phyloP scores from a whole-genome alignment of 352 stramenopile genomes.

The Pythium coloratum region DNA sequence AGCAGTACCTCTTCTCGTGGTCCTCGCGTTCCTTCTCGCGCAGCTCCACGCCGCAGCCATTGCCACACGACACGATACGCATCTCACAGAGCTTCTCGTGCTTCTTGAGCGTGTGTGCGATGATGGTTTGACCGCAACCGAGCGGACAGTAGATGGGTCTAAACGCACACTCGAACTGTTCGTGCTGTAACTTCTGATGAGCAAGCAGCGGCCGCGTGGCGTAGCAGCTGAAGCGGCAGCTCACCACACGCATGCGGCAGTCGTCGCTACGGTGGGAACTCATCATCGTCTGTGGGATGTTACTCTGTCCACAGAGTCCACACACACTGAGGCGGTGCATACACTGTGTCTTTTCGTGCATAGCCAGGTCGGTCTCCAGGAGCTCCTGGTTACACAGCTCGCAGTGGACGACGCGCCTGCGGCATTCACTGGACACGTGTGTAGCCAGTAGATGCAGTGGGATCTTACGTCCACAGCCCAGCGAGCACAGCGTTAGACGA shows the following conservation, averaged over 20 bases:
- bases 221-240: constrained; percentile 51
- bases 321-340: constrained; percentile 49
- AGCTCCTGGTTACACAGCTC: constrained; percentile 35
- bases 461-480: constrained; percentile 55
- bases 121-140: constrained; percentile 51
- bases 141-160: constrained; percentile 68
- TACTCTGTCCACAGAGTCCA: constrained; percentile 48
- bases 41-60: constrained; percentile 62
- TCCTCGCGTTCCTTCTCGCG: constrained; percentile 55
- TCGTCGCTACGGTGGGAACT: constrained; percentile 40
- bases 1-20: constrained; percentile 51
- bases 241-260: constrained; percentile 64
- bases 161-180: constrained; percentile 58
- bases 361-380: constrained; percentile 35
- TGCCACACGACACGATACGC: constrained; percentile 52
- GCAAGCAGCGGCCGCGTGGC: constrained; percentile 45
- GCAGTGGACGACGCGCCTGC: constrained; percentile 43
- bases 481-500: constrained; percentile 38
- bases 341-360: constrained; percentile 40
- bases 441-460: constrained; percentile 41
- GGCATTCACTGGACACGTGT: constrained; percentile 43
- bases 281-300: constrained; percentile 37
- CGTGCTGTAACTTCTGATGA: constrained; percentile 56
- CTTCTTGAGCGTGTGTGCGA: constrained; percentile 46
- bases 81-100: constrained; percentile 63